These are phyloP conservation scores for Euphorbia neoarborescens DNA, from an alignment of 441 rosid species.

Conservation along the genomic window DNA sequence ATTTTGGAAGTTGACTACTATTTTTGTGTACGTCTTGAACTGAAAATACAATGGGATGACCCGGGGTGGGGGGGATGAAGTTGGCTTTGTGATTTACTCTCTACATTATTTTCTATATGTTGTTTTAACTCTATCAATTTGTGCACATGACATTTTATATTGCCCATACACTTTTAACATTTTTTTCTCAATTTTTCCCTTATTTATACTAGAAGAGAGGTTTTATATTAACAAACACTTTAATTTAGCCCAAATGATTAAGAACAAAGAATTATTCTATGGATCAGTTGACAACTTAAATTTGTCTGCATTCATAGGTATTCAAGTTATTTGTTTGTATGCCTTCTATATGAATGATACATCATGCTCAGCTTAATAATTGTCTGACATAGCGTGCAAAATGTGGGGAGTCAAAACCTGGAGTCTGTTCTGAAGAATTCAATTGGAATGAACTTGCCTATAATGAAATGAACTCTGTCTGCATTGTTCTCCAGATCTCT, in stretches of 20 bases:
- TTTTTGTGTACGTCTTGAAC: neutral
- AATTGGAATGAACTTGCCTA: neutral
- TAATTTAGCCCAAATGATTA: too few relatives aligned
- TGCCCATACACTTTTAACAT: too few relatives aligned
- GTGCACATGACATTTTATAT: too few relatives aligned
- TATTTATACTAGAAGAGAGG: too few relatives aligned
- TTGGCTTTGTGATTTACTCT: neutral
- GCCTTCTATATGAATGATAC: neutral
- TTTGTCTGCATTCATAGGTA: neutral
- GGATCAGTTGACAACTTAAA: neutral
- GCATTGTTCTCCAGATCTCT: neutral
- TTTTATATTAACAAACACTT: too few relatives aligned
- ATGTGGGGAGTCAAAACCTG: neutral
- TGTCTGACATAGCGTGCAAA: neutral
- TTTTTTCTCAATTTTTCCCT: too few relatives aligned
- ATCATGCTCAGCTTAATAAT: neutral
- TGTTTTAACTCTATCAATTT: too few relatives aligned
- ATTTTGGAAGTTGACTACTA: neutral
- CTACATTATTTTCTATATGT: too few relatives aligned
- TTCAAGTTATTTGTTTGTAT: neutral
- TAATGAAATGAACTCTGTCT: slow-evolving; percentile 4
- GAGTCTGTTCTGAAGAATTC: neutral
- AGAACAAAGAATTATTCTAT: neutral
- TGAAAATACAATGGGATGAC: neutral
- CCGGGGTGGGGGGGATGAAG: neutral